Conservation (phyloP, 805 yeast species). For the Lachancea nothofagi region DNA sequence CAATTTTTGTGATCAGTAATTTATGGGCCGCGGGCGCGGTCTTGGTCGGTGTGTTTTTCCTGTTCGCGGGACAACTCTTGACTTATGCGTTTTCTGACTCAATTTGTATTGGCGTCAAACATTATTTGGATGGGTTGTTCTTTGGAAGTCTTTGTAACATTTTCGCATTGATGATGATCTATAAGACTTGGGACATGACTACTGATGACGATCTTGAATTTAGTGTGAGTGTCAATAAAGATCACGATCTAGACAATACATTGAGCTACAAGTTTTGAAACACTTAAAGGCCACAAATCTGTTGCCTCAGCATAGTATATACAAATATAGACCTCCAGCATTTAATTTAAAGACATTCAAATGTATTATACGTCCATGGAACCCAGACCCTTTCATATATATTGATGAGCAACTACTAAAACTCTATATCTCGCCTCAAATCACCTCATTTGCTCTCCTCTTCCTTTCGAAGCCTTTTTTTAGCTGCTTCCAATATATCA, state of each 20-base stretch:
- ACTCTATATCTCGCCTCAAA: too few species aligned
- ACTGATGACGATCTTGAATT: constrained; percentile 94
- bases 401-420: too few species aligned
- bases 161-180: constrained; percentile 87
- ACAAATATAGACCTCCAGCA: constrained; percentile 6
- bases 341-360: background rate
- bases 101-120: constrained; percentile 69
- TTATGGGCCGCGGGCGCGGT: constrained; percentile 92
- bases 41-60: constrained; percentile 61
- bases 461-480: constrained; percentile 15
- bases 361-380: too few species aligned
- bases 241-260: constrained; percentile 20
- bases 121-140: constrained; percentile 86
- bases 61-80: constrained; percentile 73
- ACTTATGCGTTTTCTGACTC: constrained; percentile 60
- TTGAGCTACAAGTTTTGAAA: constrained; percentile 5
- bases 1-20: constrained; percentile 61
- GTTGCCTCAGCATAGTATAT: background rate
- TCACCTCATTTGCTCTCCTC: constrained; percentile 2
- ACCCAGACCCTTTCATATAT: too few species aligned
- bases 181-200: constrained; percentile 94
- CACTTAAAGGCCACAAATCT: background rate
- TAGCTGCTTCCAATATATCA: constrained; percentile 27
- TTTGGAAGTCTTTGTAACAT: constrained; percentile 77
- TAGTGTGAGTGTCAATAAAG: constrained; percentile 55